A percentile compares a stretch with the other conserved stretches of the same genome.
These are phyloP conservation scores for Xylaria bambusicola DNA, from an alignment of 495 filamentous ascomycete species.

Conservation along the genomic window DNA sequence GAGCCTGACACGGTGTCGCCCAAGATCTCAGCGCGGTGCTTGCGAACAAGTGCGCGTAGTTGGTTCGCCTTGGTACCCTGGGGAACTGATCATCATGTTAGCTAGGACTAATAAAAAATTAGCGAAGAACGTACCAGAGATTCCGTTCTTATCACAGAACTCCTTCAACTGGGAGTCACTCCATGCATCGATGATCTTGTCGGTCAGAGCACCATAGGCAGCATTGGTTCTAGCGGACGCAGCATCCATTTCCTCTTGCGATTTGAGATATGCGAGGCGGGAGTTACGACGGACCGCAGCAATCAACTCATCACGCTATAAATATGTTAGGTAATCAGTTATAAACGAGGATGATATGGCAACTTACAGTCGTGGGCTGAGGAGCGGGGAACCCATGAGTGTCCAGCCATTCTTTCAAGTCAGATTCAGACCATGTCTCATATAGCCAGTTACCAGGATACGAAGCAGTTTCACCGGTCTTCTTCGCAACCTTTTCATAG, in stretches of 20 bases:
- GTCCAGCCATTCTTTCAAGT: constrained; percentile 77
- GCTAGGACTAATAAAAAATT: not conserved
- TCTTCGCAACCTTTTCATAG: constrained; percentile 80
- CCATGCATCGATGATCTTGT: constrained; percentile 88
- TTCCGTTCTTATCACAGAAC: constrained; percentile 87
- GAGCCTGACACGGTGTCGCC: constrained; percentile 65
- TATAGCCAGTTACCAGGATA: constrained; percentile 99
- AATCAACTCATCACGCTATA: constrained; percentile 79
- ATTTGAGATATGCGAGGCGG: constrained; percentile 68
- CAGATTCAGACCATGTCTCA: constrained; percentile 69
- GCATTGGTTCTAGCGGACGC: constrained; percentile 66
- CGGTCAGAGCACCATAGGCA: constrained; percentile 70
- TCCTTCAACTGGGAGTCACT: constrained; percentile 84
- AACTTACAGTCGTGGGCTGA: constrained; percentile 67
- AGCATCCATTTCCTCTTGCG: constrained; percentile 59
- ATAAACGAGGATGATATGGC: not conserved
- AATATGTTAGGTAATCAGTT: not conserved
- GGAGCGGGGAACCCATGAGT: constrained; percentile 85
- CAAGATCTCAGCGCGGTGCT: constrained; percentile 75
- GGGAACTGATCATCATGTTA: constrained; percentile 73
- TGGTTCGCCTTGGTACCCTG: constrained; percentile 91
- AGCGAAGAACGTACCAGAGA: constrained; percentile 44
- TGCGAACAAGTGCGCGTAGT: constrained; percentile 84
- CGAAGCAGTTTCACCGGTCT: constrained; percentile 72
- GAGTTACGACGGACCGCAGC: constrained; percentile 90